A percentile compares a stretch with the other conserved stretches of the same genome.
Conservation (phyloP, 495 filamentous ascomycete species). For the Penicillium desertorum region DNA sequence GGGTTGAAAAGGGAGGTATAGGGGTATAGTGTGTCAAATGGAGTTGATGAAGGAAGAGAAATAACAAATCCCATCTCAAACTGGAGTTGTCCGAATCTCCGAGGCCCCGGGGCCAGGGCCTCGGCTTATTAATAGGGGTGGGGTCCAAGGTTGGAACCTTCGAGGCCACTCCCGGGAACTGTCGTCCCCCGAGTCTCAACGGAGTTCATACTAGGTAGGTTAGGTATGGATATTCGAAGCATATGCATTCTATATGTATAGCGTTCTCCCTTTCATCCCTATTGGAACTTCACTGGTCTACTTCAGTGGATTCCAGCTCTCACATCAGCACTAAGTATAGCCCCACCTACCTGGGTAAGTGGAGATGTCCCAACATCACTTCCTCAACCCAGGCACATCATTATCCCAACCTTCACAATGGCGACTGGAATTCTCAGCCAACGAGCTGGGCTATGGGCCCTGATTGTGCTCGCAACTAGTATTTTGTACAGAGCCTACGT, state of each 20-base stretch:
- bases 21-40: background rate
- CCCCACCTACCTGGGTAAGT: conserved; percentile 5
- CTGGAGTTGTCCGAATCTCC: too few relatives aligned
- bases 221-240: too few relatives aligned
- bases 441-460: background rate
- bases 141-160: too few relatives aligned
- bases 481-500: background rate
- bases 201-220: too few relatives aligned
- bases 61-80: background rate
- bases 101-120: too few relatives aligned
- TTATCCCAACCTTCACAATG: background rate
- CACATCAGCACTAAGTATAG: background rate
- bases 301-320: background rate
- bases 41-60: background rate
- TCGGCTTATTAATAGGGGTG: conserved; percentile 1
- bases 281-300: too few relatives aligned
- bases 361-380: background rate
- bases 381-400: background rate
- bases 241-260: too few relatives aligned
- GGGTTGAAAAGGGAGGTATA: background rate
- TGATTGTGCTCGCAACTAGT: background rate
- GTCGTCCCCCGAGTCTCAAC: too few relatives aligned
- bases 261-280: too few relatives aligned
- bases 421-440: background rate
- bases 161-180: too few relatives aligned